These are phyloP conservation scores for Ramalina intermedia DNA, from an alignment of 495 filamentous ascomycete species.

Conservation along the genomic window DNA sequence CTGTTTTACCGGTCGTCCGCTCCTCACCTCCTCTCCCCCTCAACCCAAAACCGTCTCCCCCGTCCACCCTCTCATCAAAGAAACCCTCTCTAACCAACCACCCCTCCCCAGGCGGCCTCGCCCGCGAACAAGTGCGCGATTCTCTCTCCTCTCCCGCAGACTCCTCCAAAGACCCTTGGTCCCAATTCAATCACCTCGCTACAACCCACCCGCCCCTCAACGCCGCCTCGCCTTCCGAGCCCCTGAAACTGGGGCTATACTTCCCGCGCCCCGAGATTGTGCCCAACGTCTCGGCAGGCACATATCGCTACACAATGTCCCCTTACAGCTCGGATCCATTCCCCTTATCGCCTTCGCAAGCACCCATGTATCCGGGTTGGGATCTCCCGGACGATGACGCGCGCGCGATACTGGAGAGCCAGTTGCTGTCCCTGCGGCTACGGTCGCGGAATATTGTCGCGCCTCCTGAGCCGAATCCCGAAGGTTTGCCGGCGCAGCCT, in stretches of 20 bases:
- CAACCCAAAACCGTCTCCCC: background rate
- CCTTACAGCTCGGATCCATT: constrained; percentile 17
- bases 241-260: constrained; percentile 74
- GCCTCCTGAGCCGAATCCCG: constrained; percentile 24
- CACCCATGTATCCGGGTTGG: constrained; percentile 34
- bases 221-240: constrained; percentile 34
- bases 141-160: constrained; percentile 32
- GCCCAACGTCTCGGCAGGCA: constrained; percentile 69
- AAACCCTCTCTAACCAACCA: too few species aligned
- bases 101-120: constrained; percentile 39
- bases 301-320: constrained; percentile 66
- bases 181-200: constrained; percentile 56
- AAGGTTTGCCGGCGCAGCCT: constrained; percentile 62
- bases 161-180: constrained; percentile 45
- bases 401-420: constrained; percentile 82
- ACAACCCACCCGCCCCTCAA: constrained; percentile 52
- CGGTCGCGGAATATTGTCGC: constrained; percentile 62
- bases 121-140: constrained; percentile 78
- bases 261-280: constrained; percentile 95
- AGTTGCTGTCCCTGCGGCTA: constrained; percentile 78
- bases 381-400: constrained; percentile 50
- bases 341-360: constrained; percentile 17
- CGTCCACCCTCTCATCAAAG: background rate
- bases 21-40: too few species aligned
- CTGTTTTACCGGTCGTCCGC: too few species aligned